These are phyloP conservation scores for Glebionis coronaria DNA, from an alignment of 129 eudicot species.

Conservation along the genomic window DNA sequence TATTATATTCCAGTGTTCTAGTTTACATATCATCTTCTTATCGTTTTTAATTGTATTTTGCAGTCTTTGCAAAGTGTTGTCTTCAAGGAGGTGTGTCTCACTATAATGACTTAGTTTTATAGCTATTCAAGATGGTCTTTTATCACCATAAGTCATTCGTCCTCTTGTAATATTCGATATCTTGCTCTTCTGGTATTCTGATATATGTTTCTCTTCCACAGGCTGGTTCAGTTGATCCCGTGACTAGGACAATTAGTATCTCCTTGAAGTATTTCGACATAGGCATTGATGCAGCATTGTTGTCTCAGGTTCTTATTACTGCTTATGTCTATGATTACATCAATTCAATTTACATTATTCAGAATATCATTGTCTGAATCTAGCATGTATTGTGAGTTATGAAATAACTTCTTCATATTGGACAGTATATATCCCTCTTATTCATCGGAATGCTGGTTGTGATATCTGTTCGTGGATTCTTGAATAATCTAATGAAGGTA, in stretches of 20 bases:
- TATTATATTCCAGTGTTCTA: no score
- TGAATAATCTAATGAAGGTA: slow-evolving; percentile 93
- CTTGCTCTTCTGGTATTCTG: slow-evolving; percentile 3
- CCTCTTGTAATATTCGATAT: slow-evolving; percentile 17
- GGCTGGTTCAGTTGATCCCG: slow-evolving; percentile 98
- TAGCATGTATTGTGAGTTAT: neutral
- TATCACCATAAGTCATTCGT: neutral
- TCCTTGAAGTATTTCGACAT: slow-evolving; percentile 86
- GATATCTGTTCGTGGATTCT: slow-evolving; percentile 94
- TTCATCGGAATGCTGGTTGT: slow-evolving; percentile 97
- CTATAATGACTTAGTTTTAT: no score
- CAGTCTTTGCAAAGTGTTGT: slow-evolving; percentile 98
- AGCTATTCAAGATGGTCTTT: neutral
- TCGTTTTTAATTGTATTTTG: slow-evolving; percentile 32
- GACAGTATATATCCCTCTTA: slow-evolving; percentile 91
- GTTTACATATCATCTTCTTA: slow-evolving; percentile 4
- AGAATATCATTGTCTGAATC: slow-evolving; percentile 8
- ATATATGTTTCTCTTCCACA: slow-evolving; percentile 28
- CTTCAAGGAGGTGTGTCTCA: slow-evolving; percentile 73
- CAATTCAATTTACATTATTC: neutral
- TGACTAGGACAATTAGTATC: slow-evolving; percentile 88
- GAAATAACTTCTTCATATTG: slow-evolving; percentile 9
- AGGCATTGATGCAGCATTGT: slow-evolving; percentile 76
- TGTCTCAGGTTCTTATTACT: slow-evolving; percentile 73
- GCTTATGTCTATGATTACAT: neutral